A percentile compares a stretch with the other conserved stretches of the same genome.
Conservation (phyloP, 768 basidiomycete species). For the Pisolithus sp. region DNA sequence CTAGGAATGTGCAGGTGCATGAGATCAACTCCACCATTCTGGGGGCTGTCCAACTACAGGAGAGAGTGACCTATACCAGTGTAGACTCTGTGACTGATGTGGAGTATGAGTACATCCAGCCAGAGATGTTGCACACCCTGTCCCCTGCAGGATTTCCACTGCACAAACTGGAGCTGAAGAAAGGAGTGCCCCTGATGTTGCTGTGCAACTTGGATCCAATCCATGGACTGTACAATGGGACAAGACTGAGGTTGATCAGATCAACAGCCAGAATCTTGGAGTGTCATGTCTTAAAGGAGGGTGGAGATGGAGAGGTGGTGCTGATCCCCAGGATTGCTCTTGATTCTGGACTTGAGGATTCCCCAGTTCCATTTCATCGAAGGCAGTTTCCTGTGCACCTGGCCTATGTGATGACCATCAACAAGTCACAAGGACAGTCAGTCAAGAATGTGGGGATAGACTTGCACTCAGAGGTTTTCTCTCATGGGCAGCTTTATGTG, state of each 20-base stretch:
- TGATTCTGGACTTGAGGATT: conserved; percentile 6
- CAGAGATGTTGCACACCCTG: conserved; percentile 25
- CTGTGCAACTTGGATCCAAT: too few relatives aligned
- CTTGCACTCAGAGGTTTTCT: conserved; percentile 22
- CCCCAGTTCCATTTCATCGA: conserved; percentile 14
- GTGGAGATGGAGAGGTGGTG: conserved; percentile 6
- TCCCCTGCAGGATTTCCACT: too few relatives aligned
- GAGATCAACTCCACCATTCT: too few relatives aligned
- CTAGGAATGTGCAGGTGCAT: too few relatives aligned
- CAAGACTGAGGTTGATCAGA: too few relatives aligned
- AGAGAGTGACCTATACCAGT: too few relatives aligned
- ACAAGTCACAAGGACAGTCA: conserved; percentile 35
- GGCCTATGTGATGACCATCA: conserved; percentile 34
- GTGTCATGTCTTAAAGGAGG: conserved; percentile 18
- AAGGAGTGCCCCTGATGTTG: too few relatives aligned
- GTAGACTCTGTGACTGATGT: too few relatives aligned
- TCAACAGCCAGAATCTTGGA: conserved; percentile 24
- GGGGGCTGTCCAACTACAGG: too few relatives aligned
- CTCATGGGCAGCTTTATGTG: conserved; percentile 34
- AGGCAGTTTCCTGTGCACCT: conserved; percentile 27
- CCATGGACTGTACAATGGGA: too few relatives aligned
- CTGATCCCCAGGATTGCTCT: conserved; percentile 27
- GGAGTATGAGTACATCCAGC: too few relatives aligned
- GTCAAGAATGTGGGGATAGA: conserved; percentile 27
- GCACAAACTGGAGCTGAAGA: too few relatives aligned